Conservation (phyloP, 371 early-diverging fungal species). For the Saksenaea vasiformis region DNA sequence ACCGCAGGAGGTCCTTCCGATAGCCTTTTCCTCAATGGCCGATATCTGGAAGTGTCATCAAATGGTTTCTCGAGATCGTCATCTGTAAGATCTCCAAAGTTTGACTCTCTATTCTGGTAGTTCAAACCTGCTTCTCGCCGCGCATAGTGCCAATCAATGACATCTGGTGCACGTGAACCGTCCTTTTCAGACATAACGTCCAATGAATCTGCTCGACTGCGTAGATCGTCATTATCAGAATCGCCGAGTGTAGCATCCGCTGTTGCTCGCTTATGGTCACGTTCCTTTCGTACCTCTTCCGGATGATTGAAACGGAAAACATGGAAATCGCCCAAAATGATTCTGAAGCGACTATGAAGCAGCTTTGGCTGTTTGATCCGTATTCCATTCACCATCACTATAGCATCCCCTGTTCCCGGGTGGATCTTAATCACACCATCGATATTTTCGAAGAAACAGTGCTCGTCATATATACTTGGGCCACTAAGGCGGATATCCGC, state of each 20-base stretch:
- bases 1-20: slow-evolving; percentile 33
- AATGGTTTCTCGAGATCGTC: background rate
- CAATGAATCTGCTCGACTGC: slow-evolving; percentile 16
- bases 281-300: slow-evolving; percentile 73
- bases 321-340: slow-evolving; percentile 80
- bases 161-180: slow-evolving; percentile 37
- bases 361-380: slow-evolving; percentile 57
- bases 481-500: slow-evolving; percentile 77
- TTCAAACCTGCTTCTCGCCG: slow-evolving; percentile 65
- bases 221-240: slow-evolving; percentile 2
- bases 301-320: slow-evolving; percentile 88
- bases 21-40: slow-evolving; percentile 37
- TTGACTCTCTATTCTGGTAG: slow-evolving; percentile 15
- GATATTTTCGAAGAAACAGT: slow-evolving; percentile 76
- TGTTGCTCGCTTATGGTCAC: slow-evolving; percentile 30
- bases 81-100: slow-evolving; percentile 43
- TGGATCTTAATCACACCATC: slow-evolving; percentile 59
- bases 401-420: slow-evolving; percentile 50
- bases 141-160: slow-evolving; percentile 77
- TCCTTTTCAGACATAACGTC: background rate
- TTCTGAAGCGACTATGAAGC: slow-evolving; percentile 72
- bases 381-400: slow-evolving; percentile 76
- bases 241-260: background rate
- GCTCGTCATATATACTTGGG: slow-evolving; percentile 65
- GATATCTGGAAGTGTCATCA: slow-evolving; percentile 49